These are phyloP conservation scores for Strobilomyces dryophilus DNA, from an alignment of 768 basidiomycete species.

Conservation along the genomic window DNA sequence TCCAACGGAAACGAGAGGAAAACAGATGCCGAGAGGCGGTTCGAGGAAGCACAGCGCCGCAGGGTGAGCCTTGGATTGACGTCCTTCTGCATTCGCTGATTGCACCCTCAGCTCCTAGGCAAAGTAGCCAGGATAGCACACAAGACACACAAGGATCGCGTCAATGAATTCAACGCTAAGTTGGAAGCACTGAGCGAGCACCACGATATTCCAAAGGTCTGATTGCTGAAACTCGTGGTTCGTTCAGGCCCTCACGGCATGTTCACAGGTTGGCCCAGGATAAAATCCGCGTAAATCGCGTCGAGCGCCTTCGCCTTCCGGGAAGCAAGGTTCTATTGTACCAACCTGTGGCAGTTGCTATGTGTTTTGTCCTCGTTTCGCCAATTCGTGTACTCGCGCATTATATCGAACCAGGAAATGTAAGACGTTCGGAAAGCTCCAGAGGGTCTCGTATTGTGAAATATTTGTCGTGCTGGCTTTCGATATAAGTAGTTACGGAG, in stretches of 20 bases:
- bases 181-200: constrained; percentile 87
- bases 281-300: constrained; percentile 44
- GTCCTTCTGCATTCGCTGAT: constrained; percentile 6
- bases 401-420: constrained; percentile 20
- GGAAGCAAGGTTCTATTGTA: constrained; percentile 7
- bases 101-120: constrained; percentile 54
- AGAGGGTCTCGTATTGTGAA: constrained; percentile 30
- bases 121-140: constrained; percentile 72
- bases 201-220: constrained; percentile 91
- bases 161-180: constrained; percentile 84
- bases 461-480: constrained; percentile 31
- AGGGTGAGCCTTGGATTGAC: constrained; percentile 49
- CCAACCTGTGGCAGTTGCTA: constrained; percentile 17
- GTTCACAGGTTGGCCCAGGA: constrained; percentile 75
- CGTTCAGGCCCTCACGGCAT: constrained; percentile 28
- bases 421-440: constrained; percentile 24
- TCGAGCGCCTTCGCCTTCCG: constrained; percentile 21
- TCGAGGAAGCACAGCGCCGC: constrained; percentile 81
- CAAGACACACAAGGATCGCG: constrained; percentile 92
- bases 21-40: constrained; percentile 84
- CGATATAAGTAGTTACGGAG: constrained; percentile 38
- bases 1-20: constrained; percentile 50
- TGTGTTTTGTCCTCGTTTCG: constrained; percentile 13
- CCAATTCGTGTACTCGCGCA: constrained; percentile 21
- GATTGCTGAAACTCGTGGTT: constrained; percentile 22